These are phyloP conservation scores for Guadua angustifolia DNA, from an alignment of 176 grass and related monocot species.

Conservation along the genomic window DNA sequence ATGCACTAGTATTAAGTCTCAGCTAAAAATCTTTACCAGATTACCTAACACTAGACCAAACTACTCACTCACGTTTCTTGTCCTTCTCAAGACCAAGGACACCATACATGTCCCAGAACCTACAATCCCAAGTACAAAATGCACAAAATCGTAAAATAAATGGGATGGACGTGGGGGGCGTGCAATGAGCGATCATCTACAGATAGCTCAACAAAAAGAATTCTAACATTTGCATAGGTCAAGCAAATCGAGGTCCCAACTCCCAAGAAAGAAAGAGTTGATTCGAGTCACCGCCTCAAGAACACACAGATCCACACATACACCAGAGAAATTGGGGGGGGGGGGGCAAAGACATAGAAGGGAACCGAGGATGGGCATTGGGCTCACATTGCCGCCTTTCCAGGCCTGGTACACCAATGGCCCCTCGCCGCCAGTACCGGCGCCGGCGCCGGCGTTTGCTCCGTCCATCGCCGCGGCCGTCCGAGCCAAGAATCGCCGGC, in stretches of 20 bases:
- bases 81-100: conserved; percentile 17
- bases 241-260: conserved; percentile 8
- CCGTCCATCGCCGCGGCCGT: conserved; percentile 50
- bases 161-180: too few relatives aligned
- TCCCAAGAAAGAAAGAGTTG: not conserved
- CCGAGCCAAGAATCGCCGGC: conserved; percentile 25
- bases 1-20: conserved; percentile 11
- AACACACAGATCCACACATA: conserved; percentile 48
- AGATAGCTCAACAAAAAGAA: conserved; percentile 26
- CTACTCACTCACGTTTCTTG: conserved; percentile 7
- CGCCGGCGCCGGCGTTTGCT: conserved; percentile 37
- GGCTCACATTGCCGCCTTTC: conserved; percentile 67
- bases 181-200: not conserved
- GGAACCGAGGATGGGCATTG: not conserved
- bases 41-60: conserved; percentile 21
- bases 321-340: not conserved
- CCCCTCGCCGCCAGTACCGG: conserved; percentile 39
- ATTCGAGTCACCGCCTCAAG: not conserved
- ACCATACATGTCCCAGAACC: conserved; percentile 29
- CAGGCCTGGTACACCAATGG: conserved; percentile 61
- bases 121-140: conserved; percentile 35
- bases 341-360: not conserved
- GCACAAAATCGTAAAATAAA: conserved; percentile 37
- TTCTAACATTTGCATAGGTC: not conserved
- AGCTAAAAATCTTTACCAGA: conserved; percentile 3